Percentiles rank a stretch among this genome's conserved stretches.
phyloP scores from a whole-genome alignment of 257 asterid species.

The Nicotiana sylvestris region DNA sequence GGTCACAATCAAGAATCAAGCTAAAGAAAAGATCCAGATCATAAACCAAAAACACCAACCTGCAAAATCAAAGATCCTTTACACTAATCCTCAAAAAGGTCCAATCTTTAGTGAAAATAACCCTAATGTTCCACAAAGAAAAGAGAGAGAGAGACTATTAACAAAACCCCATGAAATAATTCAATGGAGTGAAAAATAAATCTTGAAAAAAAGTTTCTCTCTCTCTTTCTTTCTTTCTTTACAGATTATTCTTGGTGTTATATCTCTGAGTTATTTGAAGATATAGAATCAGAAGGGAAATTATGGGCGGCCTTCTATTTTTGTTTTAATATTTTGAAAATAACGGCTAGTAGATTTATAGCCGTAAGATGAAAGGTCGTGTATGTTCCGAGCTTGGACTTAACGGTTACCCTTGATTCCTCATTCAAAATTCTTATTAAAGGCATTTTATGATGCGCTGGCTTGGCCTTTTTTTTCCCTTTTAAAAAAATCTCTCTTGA shows the following conservation, averaged over 20 bases:
- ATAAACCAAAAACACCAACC: conserved; percentile 11
- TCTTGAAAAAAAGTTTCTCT: background rate
- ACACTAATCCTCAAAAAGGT: background rate
- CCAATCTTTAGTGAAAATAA: background rate
- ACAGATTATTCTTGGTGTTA: background rate
- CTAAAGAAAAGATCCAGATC: background rate
- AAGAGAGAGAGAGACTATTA: conserved; percentile 15
- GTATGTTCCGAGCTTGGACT: conserved; percentile 17
- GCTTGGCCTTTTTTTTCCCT: background rate
- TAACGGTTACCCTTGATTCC: conserved; percentile 21
- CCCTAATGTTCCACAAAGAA: background rate
- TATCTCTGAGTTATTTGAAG: conserved; percentile 1
- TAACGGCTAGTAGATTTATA: conserved; percentile 61
- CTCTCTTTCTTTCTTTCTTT: conserved; percentile 4
- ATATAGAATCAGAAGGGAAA: background rate
- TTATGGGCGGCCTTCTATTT: background rate
- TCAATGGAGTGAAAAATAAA: conserved; percentile 5
- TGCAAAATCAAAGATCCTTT: background rate
- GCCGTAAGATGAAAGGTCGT: conserved; percentile 40
- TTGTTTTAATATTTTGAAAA: conserved; percentile 32
- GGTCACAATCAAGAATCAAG: background rate
- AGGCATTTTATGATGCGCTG: background rate
- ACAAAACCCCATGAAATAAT: conserved; percentile 21
- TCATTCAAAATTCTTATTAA: background rate
- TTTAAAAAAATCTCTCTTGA: too few relatives aligned